Evolutionary conservation across 2,329 filamentous ascomycete species (phyloP), one percentile per base, ranked within the genome.

Genomic region (Blumeria graminis): DNA sequence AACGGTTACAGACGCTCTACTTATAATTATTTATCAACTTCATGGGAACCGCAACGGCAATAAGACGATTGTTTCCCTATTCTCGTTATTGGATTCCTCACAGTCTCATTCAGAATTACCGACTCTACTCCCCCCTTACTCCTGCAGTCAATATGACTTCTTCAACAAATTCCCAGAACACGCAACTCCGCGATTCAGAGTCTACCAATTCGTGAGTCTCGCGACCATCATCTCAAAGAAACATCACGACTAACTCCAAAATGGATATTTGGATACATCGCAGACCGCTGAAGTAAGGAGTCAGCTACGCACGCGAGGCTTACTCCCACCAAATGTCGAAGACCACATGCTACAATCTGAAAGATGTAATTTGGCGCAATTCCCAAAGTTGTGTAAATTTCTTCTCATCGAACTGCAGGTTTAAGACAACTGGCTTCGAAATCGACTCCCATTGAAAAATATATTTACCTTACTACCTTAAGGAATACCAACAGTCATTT

Each of bases 401-500:
- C 6, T 34, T 16, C 13, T 38, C 18, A 18, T 55, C 48, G 36
- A 36, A 53, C 14, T 36, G 28, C 14, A 66, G 64, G 64, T 56
- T 58, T 66, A 34, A 63, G 63, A 57, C 63, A 65, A 57, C 58
- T 66, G 36, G 54, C 58, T 32, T 61, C 63, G 3, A 65, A 65
- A 57, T 60, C 57, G 13, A 60, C 60, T 2, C 58, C 63, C 0
- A 64, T 66, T 52, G 64, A 65, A 56, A 65, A 65, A 54, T 66
- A 65, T 46, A 61, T 63, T 32, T 66, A 65, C 46, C 58, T 66
- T 28, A 65, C 61, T 45, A 63, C 61, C 50, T 53, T 66, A 50
- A 57, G 64, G 18, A 65, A 64, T 57, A 61, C 59, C 33, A 64
- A 65, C 51, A 58, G 61, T 10, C 60, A 66, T 55, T 60, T 66